Percentiles rank a stretch among this genome's conserved stretches.
Conservation (phyloP, 2,329 filamentous ascomycete species). For the Arachnomyces sp. region DNA sequence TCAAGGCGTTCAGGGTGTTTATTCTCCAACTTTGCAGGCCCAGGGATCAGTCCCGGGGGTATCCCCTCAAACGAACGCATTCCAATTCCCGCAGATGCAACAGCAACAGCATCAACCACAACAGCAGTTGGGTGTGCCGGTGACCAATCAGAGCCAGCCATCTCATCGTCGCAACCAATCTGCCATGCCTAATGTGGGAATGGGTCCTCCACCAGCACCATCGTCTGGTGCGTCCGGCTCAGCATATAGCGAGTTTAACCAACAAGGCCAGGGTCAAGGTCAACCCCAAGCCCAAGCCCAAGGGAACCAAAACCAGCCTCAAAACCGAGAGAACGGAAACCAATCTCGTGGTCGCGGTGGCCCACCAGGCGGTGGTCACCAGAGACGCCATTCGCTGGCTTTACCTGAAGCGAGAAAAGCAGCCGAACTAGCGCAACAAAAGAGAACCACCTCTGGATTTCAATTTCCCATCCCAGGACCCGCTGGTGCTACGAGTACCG, state of each 20-base stretch:
- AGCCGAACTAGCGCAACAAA: slow-evolving; percentile 92
- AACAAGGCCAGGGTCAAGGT: slow-evolving; percentile 37
- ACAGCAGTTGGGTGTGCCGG: slow-evolving; percentile 57
- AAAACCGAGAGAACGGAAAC: slow-evolving; percentile 64
- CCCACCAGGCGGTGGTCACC: slow-evolving; percentile 66
- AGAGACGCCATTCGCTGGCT: slow-evolving; percentile 88
- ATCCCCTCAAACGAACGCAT: slow-evolving; percentile 66
- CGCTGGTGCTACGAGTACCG: slow-evolving; percentile 43
- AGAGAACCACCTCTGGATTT: slow-evolving; percentile 86
- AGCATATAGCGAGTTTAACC: slow-evolving; percentile 70
- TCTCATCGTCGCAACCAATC: slow-evolving; percentile 98
- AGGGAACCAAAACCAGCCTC: slow-evolving; percentile 59
- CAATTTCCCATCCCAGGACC: slow-evolving; percentile 79
- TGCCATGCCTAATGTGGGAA: slow-evolving; percentile 83
- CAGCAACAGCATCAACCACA: slow-evolving; percentile 50
- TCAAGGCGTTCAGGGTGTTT: too few species aligned
- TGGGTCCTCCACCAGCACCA: slow-evolving; percentile 86
- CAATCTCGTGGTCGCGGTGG: slow-evolving; percentile 69
- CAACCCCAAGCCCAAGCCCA: slow-evolving; percentile 29
- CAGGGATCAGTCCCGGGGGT: slow-evolving; percentile 63
- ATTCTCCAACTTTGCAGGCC: slow-evolving; percentile 66
- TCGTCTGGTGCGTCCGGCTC: slow-evolving; percentile 77
- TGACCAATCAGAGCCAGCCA: slow-evolving; percentile 71
- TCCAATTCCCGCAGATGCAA: slow-evolving; percentile 79
- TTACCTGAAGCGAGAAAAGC: slow-evolving; percentile 96